Evolutionary conservation across 768 basidiomycete species (phyloP).

Genomic region (Mycena venus): DNA sequence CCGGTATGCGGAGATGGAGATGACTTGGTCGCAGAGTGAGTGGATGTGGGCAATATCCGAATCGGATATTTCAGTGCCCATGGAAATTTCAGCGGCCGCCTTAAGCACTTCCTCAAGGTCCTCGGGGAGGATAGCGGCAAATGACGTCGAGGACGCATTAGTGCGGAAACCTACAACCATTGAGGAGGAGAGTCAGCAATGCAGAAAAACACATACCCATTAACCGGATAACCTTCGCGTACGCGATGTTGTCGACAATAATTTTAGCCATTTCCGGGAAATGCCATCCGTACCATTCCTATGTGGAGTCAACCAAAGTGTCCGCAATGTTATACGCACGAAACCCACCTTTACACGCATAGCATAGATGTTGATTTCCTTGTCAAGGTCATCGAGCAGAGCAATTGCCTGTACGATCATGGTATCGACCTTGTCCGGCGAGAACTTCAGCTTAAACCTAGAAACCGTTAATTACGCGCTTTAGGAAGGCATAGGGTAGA

Average conservation of each 20-base stretch:
- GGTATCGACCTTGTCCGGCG: constrained; percentile 99
- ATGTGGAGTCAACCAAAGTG: constrained; percentile 8
- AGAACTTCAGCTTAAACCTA: constrained; percentile 99
- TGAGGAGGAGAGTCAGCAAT: neutral
- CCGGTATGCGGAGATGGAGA: constrained; percentile 95
- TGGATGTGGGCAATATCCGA: constrained; percentile 97
- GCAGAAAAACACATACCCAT: constrained; percentile 76
- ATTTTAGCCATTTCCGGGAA: constrained; percentile 99
- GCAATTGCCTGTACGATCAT: constrained; percentile 99
- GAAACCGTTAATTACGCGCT: neutral
- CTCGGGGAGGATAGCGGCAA: constrained; percentile 94
- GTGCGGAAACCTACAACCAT: constrained; percentile 85
- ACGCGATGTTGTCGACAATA: constrained; percentile 96
- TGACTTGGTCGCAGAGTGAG: constrained; percentile 97
- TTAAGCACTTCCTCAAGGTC: constrained; percentile 96
- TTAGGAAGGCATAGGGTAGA: neutral
- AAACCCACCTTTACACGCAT: constrained; percentile 94
- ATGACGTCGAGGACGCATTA: constrained; percentile 88
- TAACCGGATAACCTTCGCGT: constrained; percentile 91
- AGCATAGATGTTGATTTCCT: constrained; percentile 99
- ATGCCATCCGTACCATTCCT: constrained; percentile 99
- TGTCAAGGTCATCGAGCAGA: constrained; percentile 97
- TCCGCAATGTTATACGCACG: neutral
- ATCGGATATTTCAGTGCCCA: constrained; percentile 99
- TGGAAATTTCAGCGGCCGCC: constrained; percentile 96